Evolutionary conservation across 192 early-diverging fungal species (phyloP), one percentile per base, ranked within the genome.

Genomic region (Powellomyces hirtus): DNA sequence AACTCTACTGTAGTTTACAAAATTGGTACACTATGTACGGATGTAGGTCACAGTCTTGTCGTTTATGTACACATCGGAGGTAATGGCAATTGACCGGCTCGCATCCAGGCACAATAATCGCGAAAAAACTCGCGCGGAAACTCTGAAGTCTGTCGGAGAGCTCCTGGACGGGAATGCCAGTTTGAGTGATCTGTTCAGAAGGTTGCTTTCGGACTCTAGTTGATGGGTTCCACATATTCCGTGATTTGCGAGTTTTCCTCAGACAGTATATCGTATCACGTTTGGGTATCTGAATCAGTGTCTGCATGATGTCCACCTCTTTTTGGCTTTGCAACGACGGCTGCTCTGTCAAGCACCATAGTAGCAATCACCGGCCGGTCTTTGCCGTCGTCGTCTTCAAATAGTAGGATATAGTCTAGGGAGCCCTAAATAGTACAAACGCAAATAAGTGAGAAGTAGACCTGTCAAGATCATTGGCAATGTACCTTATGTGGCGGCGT

Each of bases 311-410:
- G 46, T 24, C n/a, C 46, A 3, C n/a, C 46, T 24, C 46, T 18
- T 14, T 49, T 49, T 49, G 53, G 29, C 31, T 56, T 56, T 34
- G 16, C 20, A 56, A 27, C 18, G 2, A 31, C 33, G 18, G 53
- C 24, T 18, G 53, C 53, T 29, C 53, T 16, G 26, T 60, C 59
- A 38, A 60, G 20, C 16, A 60, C 38, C 59, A 60, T 60, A 20
- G n/a, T 18, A n/a, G 59, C 34, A 2, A 34, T 22, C 22, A 81
- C 77, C 6, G n/a, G 34, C 36, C 73, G 64, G 20, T 75, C 66
- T 0, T 40, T 16, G 16, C 59, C 73, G 26, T 71, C 62, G 70
- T 82, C 81, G 46, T 82, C 81, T 31, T 79, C 81, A 56, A 82
- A 82, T 10, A 36, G n/a, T 20, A 80, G 59, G 36, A 62, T 61